phyloP scores from a whole-genome alignment of 306 rosid genomes.

The Fragaria ananassa region DNA sequence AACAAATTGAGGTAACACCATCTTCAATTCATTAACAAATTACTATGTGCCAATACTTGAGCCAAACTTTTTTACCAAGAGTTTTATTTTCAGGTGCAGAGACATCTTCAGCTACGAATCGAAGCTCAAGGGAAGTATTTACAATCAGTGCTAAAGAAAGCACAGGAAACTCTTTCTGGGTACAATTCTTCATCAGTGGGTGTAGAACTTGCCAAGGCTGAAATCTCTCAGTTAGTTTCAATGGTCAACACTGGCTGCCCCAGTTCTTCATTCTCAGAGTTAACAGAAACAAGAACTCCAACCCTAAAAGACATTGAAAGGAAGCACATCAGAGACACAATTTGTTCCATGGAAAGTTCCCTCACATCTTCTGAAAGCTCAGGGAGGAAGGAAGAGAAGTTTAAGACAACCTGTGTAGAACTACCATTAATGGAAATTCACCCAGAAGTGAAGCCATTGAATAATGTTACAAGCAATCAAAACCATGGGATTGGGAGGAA shows the following conservation, averaged over 20 bases:
- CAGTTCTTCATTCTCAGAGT: slow-evolving; percentile 60
- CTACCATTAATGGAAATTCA: slow-evolving; percentile 39
- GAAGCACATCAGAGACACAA: slow-evolving; percentile 53
- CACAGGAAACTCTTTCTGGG: slow-evolving; percentile 76
- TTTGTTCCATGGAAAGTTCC: slow-evolving; percentile 79
- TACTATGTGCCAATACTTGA: background rate
- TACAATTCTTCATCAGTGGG: slow-evolving; percentile 57
- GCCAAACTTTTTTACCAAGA: background rate
- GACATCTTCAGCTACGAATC: slow-evolving; percentile 77
- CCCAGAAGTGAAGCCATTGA: slow-evolving; percentile 32
- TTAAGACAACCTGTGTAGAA: slow-evolving; percentile 36
- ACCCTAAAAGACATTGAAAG: slow-evolving; percentile 33
- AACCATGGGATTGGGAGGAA: slow-evolving; percentile 44
- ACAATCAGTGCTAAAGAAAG: slow-evolving; percentile 75
- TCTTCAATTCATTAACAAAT: background rate
- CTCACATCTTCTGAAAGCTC: slow-evolving; percentile 78
- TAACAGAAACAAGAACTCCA: slow-evolving; percentile 58
- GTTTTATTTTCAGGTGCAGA: slow-evolving; percentile 62
- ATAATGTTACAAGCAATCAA: slow-evolving; percentile 23
- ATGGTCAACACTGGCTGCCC: slow-evolving; percentile 65
- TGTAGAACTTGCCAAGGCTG: slow-evolving; percentile 62
- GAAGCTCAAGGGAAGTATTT: slow-evolving; percentile 96
- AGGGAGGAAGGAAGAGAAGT: slow-evolving; percentile 50
- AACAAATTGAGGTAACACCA: slow-evolving; percentile 77
- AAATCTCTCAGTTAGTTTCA: slow-evolving; percentile 71